Conservation (phyloP, 2,329 filamentous ascomycete genomes). For the Fusarium equiseti region DNA sequence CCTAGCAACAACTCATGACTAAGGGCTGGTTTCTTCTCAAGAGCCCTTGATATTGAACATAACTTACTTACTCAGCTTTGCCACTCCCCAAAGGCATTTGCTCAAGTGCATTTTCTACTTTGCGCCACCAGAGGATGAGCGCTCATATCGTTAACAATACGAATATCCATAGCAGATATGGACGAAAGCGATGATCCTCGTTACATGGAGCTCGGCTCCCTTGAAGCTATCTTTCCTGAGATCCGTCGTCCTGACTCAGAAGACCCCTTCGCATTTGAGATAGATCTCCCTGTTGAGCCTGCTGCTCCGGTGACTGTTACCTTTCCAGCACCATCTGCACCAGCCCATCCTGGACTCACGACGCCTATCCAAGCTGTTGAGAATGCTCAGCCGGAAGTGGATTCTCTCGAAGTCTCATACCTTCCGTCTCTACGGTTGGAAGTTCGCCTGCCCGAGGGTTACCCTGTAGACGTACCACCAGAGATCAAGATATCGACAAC, state of each 20-base stretch:
- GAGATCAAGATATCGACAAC: slow-evolving; percentile 63
- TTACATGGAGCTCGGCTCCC: slow-evolving; percentile 68
- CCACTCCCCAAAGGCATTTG: slow-evolving; percentile 19
- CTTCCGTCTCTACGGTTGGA: slow-evolving; percentile 68
- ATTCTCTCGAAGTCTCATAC: slow-evolving; percentile 66
- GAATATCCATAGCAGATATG: slow-evolving; percentile 45
- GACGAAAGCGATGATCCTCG: slow-evolving; percentile 65
- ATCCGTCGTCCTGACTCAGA: slow-evolving; percentile 60
- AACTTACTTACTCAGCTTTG: slow-evolving; percentile 23
- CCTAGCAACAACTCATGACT: slow-evolving; percentile 13
- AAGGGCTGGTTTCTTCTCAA: slow-evolving; percentile 11
- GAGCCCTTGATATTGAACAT: slow-evolving; percentile 6
- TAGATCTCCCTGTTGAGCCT: slow-evolving; percentile 70
- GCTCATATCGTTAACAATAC: slow-evolving; percentile 18
- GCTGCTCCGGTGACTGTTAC: slow-evolving; percentile 66
- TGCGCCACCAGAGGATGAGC: slow-evolving; percentile 40
- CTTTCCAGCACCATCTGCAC: slow-evolving; percentile 62
- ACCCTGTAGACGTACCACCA: slow-evolving; percentile 67
- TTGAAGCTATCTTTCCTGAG: slow-evolving; percentile 76
- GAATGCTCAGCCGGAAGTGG: slow-evolving; percentile 45
- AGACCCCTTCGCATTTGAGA: slow-evolving; percentile 62
- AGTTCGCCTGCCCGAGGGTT: slow-evolving; percentile 68
- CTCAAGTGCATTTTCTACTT: slow-evolving; percentile 13
- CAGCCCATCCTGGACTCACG: slow-evolving; percentile 29
- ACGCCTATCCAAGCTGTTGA: slow-evolving; percentile 21